phyloP scores from a whole-genome alignment of 176 grass and related monocot genomes.

The Elymus sibiricus region DNA sequence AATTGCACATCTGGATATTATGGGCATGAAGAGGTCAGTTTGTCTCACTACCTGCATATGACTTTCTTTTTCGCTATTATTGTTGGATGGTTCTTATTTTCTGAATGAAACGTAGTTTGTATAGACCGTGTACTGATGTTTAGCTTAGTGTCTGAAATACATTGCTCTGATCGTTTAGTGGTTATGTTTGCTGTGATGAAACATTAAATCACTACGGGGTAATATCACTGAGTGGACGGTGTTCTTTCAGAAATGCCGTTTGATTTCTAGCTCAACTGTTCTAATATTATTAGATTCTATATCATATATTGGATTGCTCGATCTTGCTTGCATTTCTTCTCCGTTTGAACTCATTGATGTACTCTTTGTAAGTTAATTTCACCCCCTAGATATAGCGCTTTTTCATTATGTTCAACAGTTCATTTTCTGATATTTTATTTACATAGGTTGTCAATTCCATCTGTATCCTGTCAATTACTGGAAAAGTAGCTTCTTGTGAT shows the following conservation, averaged over 20 bases:
- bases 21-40: constrained; percentile 90
- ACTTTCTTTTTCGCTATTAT: constrained; percentile 13
- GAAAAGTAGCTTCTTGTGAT: constrained; percentile 91
- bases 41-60: constrained; percentile 6
- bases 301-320: constrained; percentile 8
- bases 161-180: background rate
- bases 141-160: background rate
- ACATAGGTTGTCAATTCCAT: constrained; percentile 85
- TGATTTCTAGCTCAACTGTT: background rate
- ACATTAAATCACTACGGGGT: background rate
- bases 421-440: constrained; percentile 16
- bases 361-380: constrained; percentile 5
- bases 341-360: constrained; percentile 12
- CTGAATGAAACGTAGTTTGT: background rate
- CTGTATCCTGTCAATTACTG: constrained; percentile 62
- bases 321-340: background rate
- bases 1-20: constrained; percentile 93
- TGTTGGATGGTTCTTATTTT: constrained; percentile 10
- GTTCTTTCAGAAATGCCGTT: background rate
- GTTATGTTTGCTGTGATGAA: background rate
- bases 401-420: constrained; percentile 8
- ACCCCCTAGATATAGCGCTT: background rate
- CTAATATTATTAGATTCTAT: background rate
- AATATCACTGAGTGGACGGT: background rate
- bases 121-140: background rate